These are phyloP conservation scores for Kwoniella heveanensis DNA, from an alignment of 768 basidiomycete species.

Conservation along the genomic window DNA sequence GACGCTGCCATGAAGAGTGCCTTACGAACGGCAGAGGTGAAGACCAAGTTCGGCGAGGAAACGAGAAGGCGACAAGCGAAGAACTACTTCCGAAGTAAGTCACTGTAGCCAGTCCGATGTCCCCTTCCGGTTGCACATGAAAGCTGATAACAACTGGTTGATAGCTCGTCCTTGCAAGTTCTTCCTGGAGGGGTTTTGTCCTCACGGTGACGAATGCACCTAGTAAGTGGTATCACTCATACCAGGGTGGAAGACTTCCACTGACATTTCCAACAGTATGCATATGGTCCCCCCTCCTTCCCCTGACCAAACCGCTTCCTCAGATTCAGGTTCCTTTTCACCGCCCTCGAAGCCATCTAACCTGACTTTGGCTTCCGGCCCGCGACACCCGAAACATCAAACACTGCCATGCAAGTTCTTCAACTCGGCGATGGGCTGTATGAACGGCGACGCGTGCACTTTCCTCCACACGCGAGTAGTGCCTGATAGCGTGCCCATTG, in stretches of 20 bases:
- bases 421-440: slow-evolving; percentile 51
- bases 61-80: slow-evolving; percentile 23
- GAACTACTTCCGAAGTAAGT: slow-evolving; percentile 53
- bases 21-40: slow-evolving; percentile 30
- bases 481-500: slow-evolving; percentile 36
- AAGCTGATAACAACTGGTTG: slow-evolving; percentile 6
- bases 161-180: slow-evolving; percentile 49
- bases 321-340: slow-evolving; percentile 5
- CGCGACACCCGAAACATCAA: slow-evolving; percentile 22
- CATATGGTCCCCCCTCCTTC: slow-evolving; percentile 25
- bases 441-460: slow-evolving; percentile 38
- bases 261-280: slow-evolving; percentile 18
- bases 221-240: slow-evolving; percentile 36
- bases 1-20: slow-evolving; percentile 48
- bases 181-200: slow-evolving; percentile 50
- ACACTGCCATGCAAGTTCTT: slow-evolving; percentile 50
- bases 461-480: slow-evolving; percentile 53
- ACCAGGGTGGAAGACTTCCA: neutral
- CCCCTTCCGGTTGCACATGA: neutral
- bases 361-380: neutral
- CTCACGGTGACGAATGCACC: slow-evolving; percentile 51
- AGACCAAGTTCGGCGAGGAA: slow-evolving; percentile 12
- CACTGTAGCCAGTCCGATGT: too few relatives aligned
- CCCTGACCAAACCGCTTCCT: slow-evolving; percentile 18
- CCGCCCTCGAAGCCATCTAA: slow-evolving; percentile 1